These are phyloP conservation scores for Pyrenochaeta sp. DNA, from an alignment of 2,329 filamentous ascomycete genomes.

Conservation along the genomic window DNA sequence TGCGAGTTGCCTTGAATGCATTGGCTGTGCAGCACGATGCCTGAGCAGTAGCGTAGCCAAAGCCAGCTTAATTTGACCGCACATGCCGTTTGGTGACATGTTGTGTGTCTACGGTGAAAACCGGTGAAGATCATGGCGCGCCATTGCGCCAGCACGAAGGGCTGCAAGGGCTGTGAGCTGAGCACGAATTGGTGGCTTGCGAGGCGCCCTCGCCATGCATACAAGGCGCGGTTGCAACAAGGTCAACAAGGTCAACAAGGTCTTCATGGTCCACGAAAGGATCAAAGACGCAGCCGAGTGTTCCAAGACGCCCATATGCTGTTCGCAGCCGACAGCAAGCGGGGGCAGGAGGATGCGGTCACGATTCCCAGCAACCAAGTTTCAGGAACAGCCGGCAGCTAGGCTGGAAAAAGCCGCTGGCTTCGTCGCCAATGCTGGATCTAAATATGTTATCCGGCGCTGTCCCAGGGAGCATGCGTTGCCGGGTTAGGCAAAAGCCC, in stretches of 20 bases:
- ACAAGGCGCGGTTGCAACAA: background rate
- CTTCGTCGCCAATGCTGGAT: background rate
- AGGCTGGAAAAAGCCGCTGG: background rate
- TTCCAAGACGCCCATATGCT: background rate
- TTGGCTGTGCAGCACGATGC: too few species aligned
- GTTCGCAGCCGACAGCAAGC: too few species aligned
- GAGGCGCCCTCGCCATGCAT: conserved; percentile 3
- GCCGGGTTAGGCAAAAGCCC: conserved; percentile 3
- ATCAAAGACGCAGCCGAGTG: background rate
- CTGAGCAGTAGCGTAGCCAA: too few species aligned
- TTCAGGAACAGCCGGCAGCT: background rate
- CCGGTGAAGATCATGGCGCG: background rate
- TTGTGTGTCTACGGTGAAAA: background rate
- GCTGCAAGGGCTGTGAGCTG: conserved; percentile 5
- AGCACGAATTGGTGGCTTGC: background rate
- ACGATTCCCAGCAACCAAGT: too few species aligned
- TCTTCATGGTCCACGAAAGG: background rate
- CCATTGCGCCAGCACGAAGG: background rate
- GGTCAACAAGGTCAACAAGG: background rate
- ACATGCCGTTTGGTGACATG: background rate
- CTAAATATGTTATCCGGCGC: background rate
- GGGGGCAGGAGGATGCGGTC: too few species aligned
- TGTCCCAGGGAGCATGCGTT: background rate
- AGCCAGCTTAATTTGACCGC: too few species aligned
- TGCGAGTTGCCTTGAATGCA: too few species aligned